Conservation (phyloP, 1,284 basidiomycete species). For the Porogramme epimiltina region DNA sequence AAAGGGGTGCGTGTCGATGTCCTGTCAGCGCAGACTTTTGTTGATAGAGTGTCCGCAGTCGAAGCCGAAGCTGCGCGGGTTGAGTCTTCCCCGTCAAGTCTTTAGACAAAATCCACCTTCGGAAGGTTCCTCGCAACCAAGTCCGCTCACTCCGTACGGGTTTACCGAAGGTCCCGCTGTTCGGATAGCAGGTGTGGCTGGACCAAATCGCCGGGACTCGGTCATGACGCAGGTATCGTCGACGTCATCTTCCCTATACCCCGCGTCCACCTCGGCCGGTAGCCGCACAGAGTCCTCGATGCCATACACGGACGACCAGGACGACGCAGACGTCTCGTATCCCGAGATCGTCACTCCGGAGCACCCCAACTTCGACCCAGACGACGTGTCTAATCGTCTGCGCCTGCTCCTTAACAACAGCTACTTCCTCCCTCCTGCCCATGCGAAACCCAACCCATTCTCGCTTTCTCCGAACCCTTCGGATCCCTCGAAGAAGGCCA, state of each 20-base stretch:
- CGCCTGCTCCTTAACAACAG: conserved; percentile 80
- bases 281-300: conserved; percentile 57
- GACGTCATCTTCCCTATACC: conserved; percentile 74
- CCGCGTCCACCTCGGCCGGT: conserved; percentile 61
- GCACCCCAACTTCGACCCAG: conserved; percentile 63
- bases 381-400: conserved; percentile 81
- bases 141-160: conserved; percentile 36
- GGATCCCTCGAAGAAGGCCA: conserved; percentile 39
- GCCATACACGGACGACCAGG: conserved; percentile 52
- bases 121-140: conserved; percentile 37
- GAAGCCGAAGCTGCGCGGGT: conserved; percentile 32
- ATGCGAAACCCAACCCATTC: conserved; percentile 71
- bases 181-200: conserved; percentile 24
- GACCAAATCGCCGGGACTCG: conserved; percentile 46
- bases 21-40: neutral
- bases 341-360: conserved; percentile 40
- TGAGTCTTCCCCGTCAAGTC: conserved; percentile 39
- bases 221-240: conserved; percentile 54
- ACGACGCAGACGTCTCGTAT: conserved; percentile 46
- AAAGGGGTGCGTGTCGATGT: conserved; percentile 25
- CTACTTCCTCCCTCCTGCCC: conserved; percentile 83
- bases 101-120: conserved; percentile 34
- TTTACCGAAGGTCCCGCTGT: conserved; percentile 27
- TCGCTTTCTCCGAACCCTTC: conserved; percentile 50
- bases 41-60: conserved; percentile 12